Evolutionary conservation across 345 rosid species (phyloP).

Genomic region (Zanthoxylum bungeanum): DNA sequence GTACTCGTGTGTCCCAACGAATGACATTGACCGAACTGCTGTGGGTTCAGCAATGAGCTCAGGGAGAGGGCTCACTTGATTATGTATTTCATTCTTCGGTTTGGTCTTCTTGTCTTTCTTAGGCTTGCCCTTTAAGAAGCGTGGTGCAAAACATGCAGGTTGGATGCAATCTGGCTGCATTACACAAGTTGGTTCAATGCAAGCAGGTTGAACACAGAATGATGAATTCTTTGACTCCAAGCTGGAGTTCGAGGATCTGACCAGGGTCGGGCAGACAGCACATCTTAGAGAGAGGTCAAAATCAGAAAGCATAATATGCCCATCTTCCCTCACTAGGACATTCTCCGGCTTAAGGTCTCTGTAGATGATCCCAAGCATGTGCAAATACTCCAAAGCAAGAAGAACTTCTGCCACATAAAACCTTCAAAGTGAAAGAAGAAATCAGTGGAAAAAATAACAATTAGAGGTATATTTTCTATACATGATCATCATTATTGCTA

Average conservation of each 20-base stretch:
- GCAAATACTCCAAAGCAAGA: slow-evolving; percentile 82
- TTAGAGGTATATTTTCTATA: no score
- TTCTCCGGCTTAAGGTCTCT: slow-evolving; percentile 88
- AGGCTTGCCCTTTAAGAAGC: slow-evolving; percentile 37
- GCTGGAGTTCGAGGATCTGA: slow-evolving; percentile 34
- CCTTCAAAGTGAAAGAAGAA: slow-evolving; percentile 29
- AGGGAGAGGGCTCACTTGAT: slow-evolving; percentile 56
- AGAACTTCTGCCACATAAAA: slow-evolving; percentile 88
- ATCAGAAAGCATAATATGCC: slow-evolving; percentile 82
- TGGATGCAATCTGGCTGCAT: slow-evolving; percentile 58
- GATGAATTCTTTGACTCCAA: slow-evolving; percentile 41
- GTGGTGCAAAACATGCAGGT: slow-evolving; percentile 57
- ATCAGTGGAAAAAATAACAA: neutral
- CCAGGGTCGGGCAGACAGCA: slow-evolving; percentile 58
- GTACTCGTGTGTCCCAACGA: slow-evolving; percentile 89
- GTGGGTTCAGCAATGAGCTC: slow-evolving; percentile 92
- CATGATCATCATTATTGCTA: neutral
- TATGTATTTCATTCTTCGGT: slow-evolving; percentile 23
- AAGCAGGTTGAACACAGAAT: slow-evolving; percentile 54
- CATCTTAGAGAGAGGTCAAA: slow-evolving; percentile 81
- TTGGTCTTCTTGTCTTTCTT: slow-evolving; percentile 39
- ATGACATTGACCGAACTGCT: slow-evolving; percentile 77
- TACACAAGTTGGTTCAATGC: slow-evolving; percentile 52
- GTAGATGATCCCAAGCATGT: slow-evolving; percentile 87
- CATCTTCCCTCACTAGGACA: slow-evolving; percentile 74